Percentiles rank a stretch among this genome's conserved stretches.
Conservation (phyloP, 208 protist genomes). For the Herpetomonas muscarum region DNA sequence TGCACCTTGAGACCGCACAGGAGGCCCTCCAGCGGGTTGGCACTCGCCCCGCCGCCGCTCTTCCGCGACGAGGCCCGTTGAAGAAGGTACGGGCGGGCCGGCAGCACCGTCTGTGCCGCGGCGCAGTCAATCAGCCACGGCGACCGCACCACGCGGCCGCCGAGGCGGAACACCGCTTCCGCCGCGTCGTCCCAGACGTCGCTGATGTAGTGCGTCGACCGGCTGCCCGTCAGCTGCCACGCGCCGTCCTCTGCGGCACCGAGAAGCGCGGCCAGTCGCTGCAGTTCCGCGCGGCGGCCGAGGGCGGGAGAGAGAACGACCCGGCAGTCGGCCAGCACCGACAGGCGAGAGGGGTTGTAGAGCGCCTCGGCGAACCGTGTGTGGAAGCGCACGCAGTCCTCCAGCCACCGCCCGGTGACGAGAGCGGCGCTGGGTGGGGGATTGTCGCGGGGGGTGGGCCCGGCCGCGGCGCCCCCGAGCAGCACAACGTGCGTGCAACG, state of each 20-base stretch:
- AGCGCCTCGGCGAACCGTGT: slow-evolving; percentile 17
- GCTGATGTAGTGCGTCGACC: slow-evolving; percentile 18
- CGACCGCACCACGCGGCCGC: slow-evolving; percentile 11
- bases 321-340: slow-evolving; percentile 11
- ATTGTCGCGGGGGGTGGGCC: neutral
- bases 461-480: neutral
- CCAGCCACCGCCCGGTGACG: slow-evolving; percentile 14
- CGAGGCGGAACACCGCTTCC: slow-evolving; percentile 8
- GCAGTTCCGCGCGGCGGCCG: slow-evolving; percentile 1
- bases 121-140: slow-evolving; percentile 25
- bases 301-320: slow-evolving; percentile 4
- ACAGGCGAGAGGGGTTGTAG: slow-evolving; percentile 9
- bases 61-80: slow-evolving; percentile 1
- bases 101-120: slow-evolving; percentile 16
- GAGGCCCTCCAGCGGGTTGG: slow-evolving; percentile 7
- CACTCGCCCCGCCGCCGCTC: slow-evolving; percentile 3
- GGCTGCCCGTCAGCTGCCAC: slow-evolving; percentile 6
- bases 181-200: slow-evolving; percentile 5
- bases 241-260: slow-evolving; percentile 12
- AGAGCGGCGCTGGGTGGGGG: neutral
- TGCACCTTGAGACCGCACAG: slow-evolving; percentile 8
- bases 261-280: slow-evolving; percentile 9
- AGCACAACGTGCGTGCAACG: slow-evolving; percentile 16
- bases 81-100: slow-evolving; percentile 9
- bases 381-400: slow-evolving; percentile 14